Evolutionary conservation across 495 filamentous ascomycete species (phyloP), one percentile per base, ranked within the genome.

Genomic region (Podospora appendiculata): DNA sequence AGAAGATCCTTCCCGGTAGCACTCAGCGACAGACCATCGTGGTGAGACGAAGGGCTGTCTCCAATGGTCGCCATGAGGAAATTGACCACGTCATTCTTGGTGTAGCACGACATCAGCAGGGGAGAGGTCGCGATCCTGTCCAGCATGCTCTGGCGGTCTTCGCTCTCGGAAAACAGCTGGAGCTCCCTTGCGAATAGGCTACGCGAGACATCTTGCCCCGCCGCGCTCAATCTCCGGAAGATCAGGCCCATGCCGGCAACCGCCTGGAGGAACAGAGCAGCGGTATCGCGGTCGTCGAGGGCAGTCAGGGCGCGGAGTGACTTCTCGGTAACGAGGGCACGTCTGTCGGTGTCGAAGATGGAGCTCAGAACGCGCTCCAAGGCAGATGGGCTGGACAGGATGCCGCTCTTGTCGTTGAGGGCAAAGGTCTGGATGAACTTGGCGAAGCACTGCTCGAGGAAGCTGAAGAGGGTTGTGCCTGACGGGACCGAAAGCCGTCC

Each of bases 111-210:
- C 19, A 45, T 54, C 16, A 65, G 41, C 13, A 67, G 8, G 1
- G 19, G 7, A 13, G 54, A 63, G 6, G 5, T 25, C 13, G 36
- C 57, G n/a, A 69, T 53, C 17, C 42, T 54, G 6, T 60, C 64
- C 1, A 69, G 52, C 56, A 61, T 57, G 0, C n/a, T 35, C 4
- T 45, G 39, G 1, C 62, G 58, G 38, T 66, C 49, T 25, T 65
- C 59, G 43, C 66, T 61, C 45, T 69, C 62, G 14, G 62, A 52
- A 41, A 67, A 67, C 17, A 67, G 58, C 51, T 63, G 59, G 0
- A 65, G 58, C 48, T 69, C 62, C 11, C 64, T 40, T 0, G 54
- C 43, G 17, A 69, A 41, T 0, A 60, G 0, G 8, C 49, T 32
- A 0, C 33, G 14, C 6, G 60, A 57, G 0, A 65, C 9, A 2